phyloP scores from a whole-genome alignment of 441 rosid genomes.

The Erodium trifolium region DNA sequence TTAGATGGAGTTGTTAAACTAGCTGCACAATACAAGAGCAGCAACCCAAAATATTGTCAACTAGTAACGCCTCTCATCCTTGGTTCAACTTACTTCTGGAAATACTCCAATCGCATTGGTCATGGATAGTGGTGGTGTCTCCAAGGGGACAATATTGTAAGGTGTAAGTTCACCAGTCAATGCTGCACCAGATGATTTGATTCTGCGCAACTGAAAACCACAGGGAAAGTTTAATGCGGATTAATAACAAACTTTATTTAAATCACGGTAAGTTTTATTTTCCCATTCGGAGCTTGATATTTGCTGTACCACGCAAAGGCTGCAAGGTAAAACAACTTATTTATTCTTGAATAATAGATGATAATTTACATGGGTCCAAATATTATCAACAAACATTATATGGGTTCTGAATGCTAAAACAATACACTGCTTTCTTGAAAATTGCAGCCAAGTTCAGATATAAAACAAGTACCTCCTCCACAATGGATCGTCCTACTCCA shows the following conservation, averaged over 20 bases:
- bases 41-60: constrained; percentile 6
- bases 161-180: constrained; percentile 70
- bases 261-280: background rate
- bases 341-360: background rate
- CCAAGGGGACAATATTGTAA: constrained; percentile 90
- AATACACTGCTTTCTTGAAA: constrained; percentile 6
- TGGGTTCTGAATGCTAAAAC: background rate
- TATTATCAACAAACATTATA: background rate
- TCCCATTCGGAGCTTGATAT: background rate
- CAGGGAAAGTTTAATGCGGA: constrained; percentile 15
- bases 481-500: constrained; percentile 82
- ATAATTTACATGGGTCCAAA: background rate
- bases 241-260: constrained; percentile 2
- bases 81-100: constrained; percentile 70
- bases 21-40: background rate
- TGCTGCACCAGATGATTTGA: constrained; percentile 56
- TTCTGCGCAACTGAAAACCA: constrained; percentile 58
- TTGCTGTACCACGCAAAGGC: constrained; percentile 1
- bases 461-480: constrained; percentile 64
- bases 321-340: background rate
- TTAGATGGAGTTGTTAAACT: background rate
- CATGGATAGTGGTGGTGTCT: constrained; percentile 76
- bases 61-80: constrained; percentile 5
- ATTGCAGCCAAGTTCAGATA: constrained; percentile 14
- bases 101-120: constrained; percentile 83